phyloP scores from a whole-genome alignment of 768 basidiomycete species.

The Boletus rubroflammeus region DNA sequence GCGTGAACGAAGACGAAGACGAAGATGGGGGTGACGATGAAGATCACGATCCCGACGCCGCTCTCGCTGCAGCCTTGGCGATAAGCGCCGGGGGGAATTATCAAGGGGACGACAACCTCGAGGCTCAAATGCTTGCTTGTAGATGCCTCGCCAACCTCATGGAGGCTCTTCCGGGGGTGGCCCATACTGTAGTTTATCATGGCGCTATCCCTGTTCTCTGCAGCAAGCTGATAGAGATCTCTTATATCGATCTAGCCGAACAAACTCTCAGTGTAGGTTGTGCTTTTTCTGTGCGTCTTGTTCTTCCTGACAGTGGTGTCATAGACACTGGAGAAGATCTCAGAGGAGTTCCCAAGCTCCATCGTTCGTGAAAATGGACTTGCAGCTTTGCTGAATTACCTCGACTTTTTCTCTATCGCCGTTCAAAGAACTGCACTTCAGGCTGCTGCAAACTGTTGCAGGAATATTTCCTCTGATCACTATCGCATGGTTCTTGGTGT shows the following conservation, averaged over 20 bases:
- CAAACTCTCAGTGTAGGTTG: constrained; percentile 91
- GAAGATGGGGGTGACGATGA: constrained; percentile 63
- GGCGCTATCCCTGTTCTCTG: constrained; percentile 98
- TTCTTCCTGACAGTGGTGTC: constrained; percentile 14
- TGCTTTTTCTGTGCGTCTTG: neutral
- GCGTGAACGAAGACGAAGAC: constrained; percentile 67
- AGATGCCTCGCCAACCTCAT: constrained; percentile 96
- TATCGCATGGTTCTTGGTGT: constrained; percentile 86
- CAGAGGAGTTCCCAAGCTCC: constrained; percentile 92
- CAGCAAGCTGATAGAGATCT: constrained; percentile 95
- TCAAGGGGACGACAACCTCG: constrained; percentile 82
- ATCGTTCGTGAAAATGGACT: constrained; percentile 96
- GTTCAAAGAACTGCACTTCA: constrained; percentile 96
- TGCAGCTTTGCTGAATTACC: constrained; percentile 86
- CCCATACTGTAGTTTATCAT: constrained; percentile 96
- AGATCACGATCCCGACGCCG: constrained; percentile 79
- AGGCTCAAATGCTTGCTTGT: constrained; percentile 94
- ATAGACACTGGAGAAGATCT: constrained; percentile 97
- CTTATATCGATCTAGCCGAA: constrained; percentile 96
- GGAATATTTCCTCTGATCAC: constrained; percentile 85
- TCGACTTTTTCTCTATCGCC: constrained; percentile 98
- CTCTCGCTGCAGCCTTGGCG: constrained; percentile 83
- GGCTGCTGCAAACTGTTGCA: constrained; percentile 95
- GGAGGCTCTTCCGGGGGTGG: constrained; percentile 97
- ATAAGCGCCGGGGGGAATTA: constrained; percentile 68